A percentile compares a stretch with the other conserved stretches of the same genome.
phyloP scores from a whole-genome alignment of 352 stramenopile species.

The Globisporangium paddicum region DNA sequence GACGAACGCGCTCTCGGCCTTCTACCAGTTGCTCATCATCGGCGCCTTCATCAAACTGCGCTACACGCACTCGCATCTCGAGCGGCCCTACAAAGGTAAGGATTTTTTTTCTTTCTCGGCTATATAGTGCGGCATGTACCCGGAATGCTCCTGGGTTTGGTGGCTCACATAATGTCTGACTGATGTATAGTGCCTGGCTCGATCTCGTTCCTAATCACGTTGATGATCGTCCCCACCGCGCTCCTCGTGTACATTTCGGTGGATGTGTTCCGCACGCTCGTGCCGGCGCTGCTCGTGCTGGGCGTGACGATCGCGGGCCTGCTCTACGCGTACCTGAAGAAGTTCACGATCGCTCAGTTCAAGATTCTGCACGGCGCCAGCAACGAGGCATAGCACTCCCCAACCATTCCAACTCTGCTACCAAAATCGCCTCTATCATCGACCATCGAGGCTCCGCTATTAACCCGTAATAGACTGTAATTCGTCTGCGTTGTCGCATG shows the following conservation, averaged over 20 bases:
- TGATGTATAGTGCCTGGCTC: constrained; percentile 25
- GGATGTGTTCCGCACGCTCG: constrained; percentile 39
- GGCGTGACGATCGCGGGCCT: constrained; percentile 30
- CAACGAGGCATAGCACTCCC: constrained; percentile 13
- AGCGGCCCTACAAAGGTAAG: constrained; percentile 32
- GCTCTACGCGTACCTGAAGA: constrained; percentile 33
- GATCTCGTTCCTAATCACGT: constrained; percentile 21
- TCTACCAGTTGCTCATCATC: constrained; percentile 86
- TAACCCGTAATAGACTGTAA: no score
- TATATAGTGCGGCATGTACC: no score
- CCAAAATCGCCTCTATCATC: no score
- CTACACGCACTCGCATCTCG: constrained; percentile 33
- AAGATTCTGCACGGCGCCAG: constrained; percentile 12
- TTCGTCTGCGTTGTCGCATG: no score
- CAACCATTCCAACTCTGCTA: neutral
- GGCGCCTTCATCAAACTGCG: constrained; percentile 88
- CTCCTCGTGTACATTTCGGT: constrained; percentile 44
- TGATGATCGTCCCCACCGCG: constrained; percentile 25
- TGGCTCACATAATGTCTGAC: no score
- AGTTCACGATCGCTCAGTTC: constrained; percentile 44
- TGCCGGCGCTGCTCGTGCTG: constrained; percentile 33
- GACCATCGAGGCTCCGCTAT: no score
- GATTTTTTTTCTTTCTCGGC: no score
- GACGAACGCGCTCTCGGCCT: constrained; percentile 89
- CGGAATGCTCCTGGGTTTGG: no score